Conservation (phyloP, 2,329 filamentous ascomycete genomes). For the Xylariaceae sp. region DNA sequence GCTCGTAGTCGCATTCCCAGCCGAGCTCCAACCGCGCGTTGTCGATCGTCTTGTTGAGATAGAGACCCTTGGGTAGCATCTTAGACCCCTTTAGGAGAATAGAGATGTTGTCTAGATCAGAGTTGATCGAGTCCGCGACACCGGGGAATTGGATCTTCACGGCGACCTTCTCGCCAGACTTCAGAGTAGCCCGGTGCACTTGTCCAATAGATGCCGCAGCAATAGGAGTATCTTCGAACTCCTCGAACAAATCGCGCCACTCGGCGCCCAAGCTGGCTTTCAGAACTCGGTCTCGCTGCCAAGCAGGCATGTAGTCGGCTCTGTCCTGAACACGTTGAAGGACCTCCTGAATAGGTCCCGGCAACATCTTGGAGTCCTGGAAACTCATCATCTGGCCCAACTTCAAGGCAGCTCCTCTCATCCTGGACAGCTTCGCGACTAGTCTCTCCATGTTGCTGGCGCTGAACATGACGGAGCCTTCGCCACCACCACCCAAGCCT, state of each 20-base stretch:
- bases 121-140: conserved; percentile 92
- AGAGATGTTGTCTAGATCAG: conserved; percentile 88
- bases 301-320: conserved; percentile 96
- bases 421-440: conserved; percentile 86
- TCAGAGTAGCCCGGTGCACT: conserved; percentile 79
- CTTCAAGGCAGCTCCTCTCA: conserved; percentile 96
- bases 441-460: conserved; percentile 87
- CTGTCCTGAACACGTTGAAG: conserved; percentile 92
- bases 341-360: conserved; percentile 78
- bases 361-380: conserved; percentile 94
- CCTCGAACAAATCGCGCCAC: conserved; percentile 77
- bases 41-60: conserved; percentile 93
- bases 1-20: conserved; percentile 94
- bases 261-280: conserved; percentile 69
- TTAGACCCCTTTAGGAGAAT: conserved; percentile 86
- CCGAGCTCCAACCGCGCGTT: conserved; percentile 87
- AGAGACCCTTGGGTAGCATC: conserved; percentile 84
- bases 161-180: conserved; percentile 70
- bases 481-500: conserved; percentile 60
- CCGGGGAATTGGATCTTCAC: conserved; percentile 98
- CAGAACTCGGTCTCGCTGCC: conserved; percentile 83
- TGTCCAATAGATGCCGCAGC: conserved; percentile 96
- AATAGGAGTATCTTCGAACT: conserved; percentile 87
- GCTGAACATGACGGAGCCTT: conserved; percentile 81
- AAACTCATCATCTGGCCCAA: conserved; percentile 98